Base-by-base conservation (phyloP, 495 filamentous ascomycete species). In the Rhypophila decipiens region DNA sequence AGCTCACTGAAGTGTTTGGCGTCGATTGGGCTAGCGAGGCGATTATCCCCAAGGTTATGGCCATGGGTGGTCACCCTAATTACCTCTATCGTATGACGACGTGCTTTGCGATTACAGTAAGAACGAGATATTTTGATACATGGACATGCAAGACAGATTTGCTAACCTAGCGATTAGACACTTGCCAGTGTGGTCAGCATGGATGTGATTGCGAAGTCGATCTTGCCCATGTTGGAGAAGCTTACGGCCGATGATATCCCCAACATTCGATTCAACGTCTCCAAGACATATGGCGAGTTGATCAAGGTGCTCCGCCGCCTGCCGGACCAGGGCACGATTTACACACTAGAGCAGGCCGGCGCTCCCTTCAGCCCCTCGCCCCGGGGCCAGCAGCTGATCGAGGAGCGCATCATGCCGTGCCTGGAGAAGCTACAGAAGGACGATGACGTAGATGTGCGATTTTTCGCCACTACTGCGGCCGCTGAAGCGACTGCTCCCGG, bases 81-180 rank as follows among this genome's bases (percentile, higher is more conserved):
- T 98, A 98, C 63, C 82, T 98, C 35, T 98, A 98, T 76, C 81
- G 93, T 55, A 98, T 98, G 93, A 98, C 93, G 11, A 98, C 93
- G 23, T 96, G 90, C 69, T 96, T 97, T 61, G 93, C 93, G 41
- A 89, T 98, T 57, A 89, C 91, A 50, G 93, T 98, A 80, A 72
- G 87, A 76, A 4, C 17, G 12, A 35, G 8, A 1, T 17, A 12
- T 34, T 3, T 34, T 44, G 23, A 24, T 35, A 29, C 46, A 2
- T 8, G 8, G 4, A 10, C 33, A 20, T 38, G 31, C 2, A 17
- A 2, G 13, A n/a, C 2, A 13, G 13, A 40, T 59, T 77, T 55
- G 78, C 57, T 50, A 38, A 29, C 9, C 18, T 41, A 37, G 9
- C n/a, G 9, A 9, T 17, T 51, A 97, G 94, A 98, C 93, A 21